A percentile compares a stretch with the other conserved stretches of the same genome.
Conservation (phyloP, 2,329 filamentous ascomycete species). For the Pleomassaria siparia region DNA sequence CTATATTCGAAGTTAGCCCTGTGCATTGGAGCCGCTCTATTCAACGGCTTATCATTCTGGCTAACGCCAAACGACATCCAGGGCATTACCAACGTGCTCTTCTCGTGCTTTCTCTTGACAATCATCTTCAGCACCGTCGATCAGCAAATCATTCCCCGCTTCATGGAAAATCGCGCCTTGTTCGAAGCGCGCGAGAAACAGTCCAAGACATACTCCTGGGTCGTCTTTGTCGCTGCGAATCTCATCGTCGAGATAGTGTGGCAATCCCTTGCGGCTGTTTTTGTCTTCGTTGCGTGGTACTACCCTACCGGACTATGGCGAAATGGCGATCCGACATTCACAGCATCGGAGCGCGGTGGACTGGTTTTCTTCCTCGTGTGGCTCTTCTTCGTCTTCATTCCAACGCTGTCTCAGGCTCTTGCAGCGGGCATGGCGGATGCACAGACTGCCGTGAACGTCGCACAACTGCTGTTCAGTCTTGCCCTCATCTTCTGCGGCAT, state of each 20-base stretch:
- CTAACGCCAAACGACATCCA: constrained; percentile 17
- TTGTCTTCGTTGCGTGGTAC: constrained; percentile 12
- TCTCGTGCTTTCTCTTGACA: constrained; percentile 26
- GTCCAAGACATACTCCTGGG: constrained; percentile 15
- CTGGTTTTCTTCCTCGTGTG: constrained; percentile 6
- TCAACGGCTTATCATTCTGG: constrained; percentile 64
- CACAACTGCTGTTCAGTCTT: constrained; percentile 49
- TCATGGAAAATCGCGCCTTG: constrained; percentile 5
- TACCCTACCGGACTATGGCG: constrained; percentile 12
- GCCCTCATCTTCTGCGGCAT: constrained; percentile 46
- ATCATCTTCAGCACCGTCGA: constrained; percentile 22
- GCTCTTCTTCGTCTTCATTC: constrained; percentile 11
- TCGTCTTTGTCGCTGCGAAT: constrained; percentile 52
- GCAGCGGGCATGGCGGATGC: background rate
- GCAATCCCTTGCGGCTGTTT: constrained; percentile 7
- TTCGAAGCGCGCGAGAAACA: constrained; percentile 14
- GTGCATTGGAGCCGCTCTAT: constrained; percentile 8
- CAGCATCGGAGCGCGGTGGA: background rate
- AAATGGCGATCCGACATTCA: constrained; percentile 14
- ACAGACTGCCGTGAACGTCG: constrained; percentile 56
- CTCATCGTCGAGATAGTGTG: constrained; percentile 10
- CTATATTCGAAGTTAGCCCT: background rate
- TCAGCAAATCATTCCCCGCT: constrained; percentile 15
- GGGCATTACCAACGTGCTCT: constrained; percentile 26
- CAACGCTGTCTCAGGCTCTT: constrained; percentile 57